Evolutionary conservation across 352 stramenopile genomes (phyloP).

Genomic region (Pythium grandisporangium): DNA sequence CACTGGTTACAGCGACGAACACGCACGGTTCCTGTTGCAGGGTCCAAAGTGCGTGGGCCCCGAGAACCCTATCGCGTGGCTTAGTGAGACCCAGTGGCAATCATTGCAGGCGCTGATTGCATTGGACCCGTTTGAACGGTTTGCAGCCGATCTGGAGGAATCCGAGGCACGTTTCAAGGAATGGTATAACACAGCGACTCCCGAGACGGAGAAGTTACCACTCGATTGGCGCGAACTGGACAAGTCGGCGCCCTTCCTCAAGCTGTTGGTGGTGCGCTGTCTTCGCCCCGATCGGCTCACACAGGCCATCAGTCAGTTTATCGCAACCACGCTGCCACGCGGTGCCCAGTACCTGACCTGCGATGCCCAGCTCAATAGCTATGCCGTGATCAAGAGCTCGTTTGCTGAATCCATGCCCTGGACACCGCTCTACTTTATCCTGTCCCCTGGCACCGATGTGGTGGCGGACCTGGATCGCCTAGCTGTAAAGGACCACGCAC

Average conservation of each 20-base stretch:
- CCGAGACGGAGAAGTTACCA: slow-evolving; percentile 86
- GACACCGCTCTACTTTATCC: slow-evolving; percentile 97
- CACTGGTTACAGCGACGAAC: slow-evolving; percentile 72
- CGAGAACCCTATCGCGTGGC: slow-evolving; percentile 78
- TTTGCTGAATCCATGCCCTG: slow-evolving; percentile 90
- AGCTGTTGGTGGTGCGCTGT: slow-evolving; percentile 92
- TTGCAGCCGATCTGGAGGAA: slow-evolving; percentile 83
- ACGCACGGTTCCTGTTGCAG: slow-evolving; percentile 71
- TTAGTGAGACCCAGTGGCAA: slow-evolving; percentile 82
- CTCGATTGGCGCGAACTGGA: slow-evolving; percentile 90
- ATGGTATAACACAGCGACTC: slow-evolving; percentile 85
- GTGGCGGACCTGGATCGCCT: slow-evolving; percentile 94
- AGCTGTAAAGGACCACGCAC: slow-evolving; percentile 85
- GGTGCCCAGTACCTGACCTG: slow-evolving; percentile 78
- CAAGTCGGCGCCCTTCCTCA: slow-evolving; percentile 84
- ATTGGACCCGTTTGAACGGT: slow-evolving; percentile 80
- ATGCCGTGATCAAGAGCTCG: slow-evolving; percentile 90
- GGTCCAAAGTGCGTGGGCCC: slow-evolving; percentile 48
- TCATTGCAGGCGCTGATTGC: slow-evolving; percentile 64
- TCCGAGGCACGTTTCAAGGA: slow-evolving; percentile 86
- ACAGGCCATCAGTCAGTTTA: slow-evolving; percentile 92
- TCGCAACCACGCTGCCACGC: slow-evolving; percentile 66
- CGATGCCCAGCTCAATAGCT: slow-evolving; percentile 90
- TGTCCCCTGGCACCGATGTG: slow-evolving; percentile 95
- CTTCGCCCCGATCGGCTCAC: slow-evolving; percentile 92